These are phyloP conservation scores for Friedmanniomyces simplex DNA, from an alignment of 495 filamentous ascomycete species.

Conservation along the genomic window DNA sequence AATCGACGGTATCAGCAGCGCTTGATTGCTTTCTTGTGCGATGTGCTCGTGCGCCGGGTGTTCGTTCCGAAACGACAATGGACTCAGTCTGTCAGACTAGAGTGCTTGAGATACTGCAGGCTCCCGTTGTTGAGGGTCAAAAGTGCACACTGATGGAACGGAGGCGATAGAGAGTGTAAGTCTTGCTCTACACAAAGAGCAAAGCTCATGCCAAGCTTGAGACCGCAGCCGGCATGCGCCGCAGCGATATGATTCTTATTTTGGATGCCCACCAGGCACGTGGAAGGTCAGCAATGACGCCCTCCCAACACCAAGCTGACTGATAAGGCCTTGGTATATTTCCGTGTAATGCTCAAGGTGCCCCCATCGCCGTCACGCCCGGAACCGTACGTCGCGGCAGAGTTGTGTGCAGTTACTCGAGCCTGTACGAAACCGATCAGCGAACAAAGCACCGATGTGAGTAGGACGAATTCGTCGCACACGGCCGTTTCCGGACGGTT, in stretches of 20 bases:
- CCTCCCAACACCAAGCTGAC: not conserved
- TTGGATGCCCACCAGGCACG: too few species aligned
- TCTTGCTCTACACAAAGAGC: not conserved
- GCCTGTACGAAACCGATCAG: constrained; percentile 5
- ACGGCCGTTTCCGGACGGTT: not conserved
- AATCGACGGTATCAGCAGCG: not conserved
- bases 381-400: not conserved
- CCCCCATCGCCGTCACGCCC: not conserved
- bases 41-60: not conserved
- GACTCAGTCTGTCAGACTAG: not conserved
- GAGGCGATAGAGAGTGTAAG: not conserved
- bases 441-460: not conserved
- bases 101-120: not conserved
- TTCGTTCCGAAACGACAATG: not conserved
- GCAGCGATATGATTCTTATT: not conserved
- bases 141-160: not conserved
- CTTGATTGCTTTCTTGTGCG: not conserved
- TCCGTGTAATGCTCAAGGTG: not conserved
- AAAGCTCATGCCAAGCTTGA: not conserved
- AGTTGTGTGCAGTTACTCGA: constrained; percentile 4
- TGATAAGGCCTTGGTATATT: not conserved
- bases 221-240: not conserved
- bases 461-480: not conserved
- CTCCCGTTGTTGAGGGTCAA: not conserved
- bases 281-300: not conserved